Conservation (phyloP, 305 asterid species). For the Solanum hybrid region DNA sequence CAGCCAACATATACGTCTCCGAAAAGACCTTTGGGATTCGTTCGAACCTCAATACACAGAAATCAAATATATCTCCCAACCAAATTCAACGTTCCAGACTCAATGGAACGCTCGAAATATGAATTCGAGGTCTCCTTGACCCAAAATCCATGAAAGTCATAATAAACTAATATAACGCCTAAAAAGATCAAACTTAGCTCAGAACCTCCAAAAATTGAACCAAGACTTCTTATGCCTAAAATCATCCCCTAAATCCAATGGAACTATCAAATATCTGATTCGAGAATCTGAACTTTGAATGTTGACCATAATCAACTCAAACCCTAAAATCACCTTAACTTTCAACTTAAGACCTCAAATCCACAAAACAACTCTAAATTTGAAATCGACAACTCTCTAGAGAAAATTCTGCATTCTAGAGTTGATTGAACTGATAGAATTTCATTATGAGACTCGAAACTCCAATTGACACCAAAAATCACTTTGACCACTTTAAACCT, state of each 20-base stretch:
- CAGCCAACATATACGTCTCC: no score
- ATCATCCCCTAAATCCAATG: neutral
- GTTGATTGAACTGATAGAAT: neutral
- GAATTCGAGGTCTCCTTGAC: neutral
- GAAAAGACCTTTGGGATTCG: no score
- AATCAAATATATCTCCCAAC: neutral
- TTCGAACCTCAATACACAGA: neutral
- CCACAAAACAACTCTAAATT: neutral
- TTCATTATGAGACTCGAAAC: neutral
- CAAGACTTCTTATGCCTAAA: neutral
- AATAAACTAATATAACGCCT: neutral
- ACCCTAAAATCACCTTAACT: neutral
- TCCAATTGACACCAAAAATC: neutral
- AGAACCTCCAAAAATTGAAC: neutral
- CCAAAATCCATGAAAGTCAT: neutral
- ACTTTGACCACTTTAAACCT: neutral
- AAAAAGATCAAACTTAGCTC: neutral
- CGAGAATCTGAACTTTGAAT: neutral
- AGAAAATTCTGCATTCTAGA: no score
- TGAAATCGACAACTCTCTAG: neutral
- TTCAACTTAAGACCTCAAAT: neutral
- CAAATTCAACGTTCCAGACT: no score
- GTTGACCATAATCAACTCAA: neutral
- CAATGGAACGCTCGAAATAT: no score
- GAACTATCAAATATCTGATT: no score